These are phyloP conservation scores for Saprolegnia diclina DNA, from an alignment of 352 stramenopile genomes.

Conservation along the genomic window DNA sequence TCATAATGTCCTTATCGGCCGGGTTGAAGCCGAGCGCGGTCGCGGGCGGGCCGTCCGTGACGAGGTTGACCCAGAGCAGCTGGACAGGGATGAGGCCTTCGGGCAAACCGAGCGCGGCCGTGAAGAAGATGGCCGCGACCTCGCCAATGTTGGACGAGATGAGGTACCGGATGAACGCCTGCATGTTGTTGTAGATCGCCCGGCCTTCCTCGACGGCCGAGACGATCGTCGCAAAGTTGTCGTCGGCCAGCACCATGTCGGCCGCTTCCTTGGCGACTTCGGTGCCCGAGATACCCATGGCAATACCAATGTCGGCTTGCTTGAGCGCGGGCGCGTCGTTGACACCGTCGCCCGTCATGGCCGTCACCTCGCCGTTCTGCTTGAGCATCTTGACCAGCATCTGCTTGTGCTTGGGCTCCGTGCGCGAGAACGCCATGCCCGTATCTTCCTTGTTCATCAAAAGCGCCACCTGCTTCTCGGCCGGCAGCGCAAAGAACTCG, in stretches of 20 bases:
- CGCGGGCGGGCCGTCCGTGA: conserved; percentile 97
- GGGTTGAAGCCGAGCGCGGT: conserved; percentile 99
- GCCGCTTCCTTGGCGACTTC: conserved; percentile 97
- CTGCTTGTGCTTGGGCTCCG: conserved; percentile 98
- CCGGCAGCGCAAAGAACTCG: conserved; percentile 93
- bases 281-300: conserved; percentile 98
- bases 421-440: conserved; percentile 95
- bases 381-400: conserved; percentile 94
- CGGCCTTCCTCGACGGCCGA: conserved; percentile 79
- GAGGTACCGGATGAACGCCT: conserved; percentile 98
- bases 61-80: conserved; percentile 99
- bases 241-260: conserved; percentile 98
- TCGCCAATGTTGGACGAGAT: conserved; percentile 99
- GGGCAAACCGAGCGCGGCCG: conserved; percentile 92
- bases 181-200: conserved; percentile 96
- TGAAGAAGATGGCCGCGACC: conserved; percentile 98
- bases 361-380: conserved; percentile 88
- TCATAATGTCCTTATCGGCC: conserved; percentile 97
- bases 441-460: conserved; percentile 80
- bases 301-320: conserved; percentile 97
- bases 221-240: conserved; percentile 99
- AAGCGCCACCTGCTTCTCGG: conserved; percentile 88
- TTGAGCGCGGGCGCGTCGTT: conserved; percentile 98
- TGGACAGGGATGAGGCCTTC: conserved; percentile 98
- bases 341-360: conserved; percentile 99